Evolutionary conservation across 768 basidiomycete genomes (phyloP).

Genomic region (Rhodosporidiobolus sp.): DNA sequence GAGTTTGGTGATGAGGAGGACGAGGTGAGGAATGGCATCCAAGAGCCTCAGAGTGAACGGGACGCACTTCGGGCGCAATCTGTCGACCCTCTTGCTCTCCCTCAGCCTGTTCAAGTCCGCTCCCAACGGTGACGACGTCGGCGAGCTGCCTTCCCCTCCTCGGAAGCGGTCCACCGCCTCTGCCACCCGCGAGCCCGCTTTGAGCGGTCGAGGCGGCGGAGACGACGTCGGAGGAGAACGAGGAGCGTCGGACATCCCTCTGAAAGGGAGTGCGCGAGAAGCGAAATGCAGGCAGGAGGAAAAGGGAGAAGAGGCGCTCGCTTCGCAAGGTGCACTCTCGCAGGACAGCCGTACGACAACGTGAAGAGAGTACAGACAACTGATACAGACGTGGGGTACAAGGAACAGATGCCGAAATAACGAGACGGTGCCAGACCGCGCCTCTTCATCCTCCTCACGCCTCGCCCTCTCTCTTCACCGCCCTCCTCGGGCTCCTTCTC

Average conservation of each 20-base stretch:
- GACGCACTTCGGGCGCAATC: background rate
- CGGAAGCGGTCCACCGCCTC: background rate
- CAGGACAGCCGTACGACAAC: background rate
- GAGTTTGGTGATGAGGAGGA: no score
- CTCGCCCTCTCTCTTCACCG: background rate
- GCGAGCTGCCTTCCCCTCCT: no score
- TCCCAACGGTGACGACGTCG: background rate
- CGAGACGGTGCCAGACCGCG: no score
- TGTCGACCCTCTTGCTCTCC: background rate
- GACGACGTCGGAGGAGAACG: background rate
- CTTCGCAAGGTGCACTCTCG: background rate
- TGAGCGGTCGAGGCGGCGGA: slow-evolving; percentile 6
- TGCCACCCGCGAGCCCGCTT: background rate
- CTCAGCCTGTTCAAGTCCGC: background rate
- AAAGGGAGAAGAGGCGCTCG: background rate
- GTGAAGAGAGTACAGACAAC: background rate
- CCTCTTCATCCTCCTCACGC: background rate
- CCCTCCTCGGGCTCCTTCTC: slow-evolving; percentile 15
- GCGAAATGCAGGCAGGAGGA: background rate
- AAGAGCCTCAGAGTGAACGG: no score
- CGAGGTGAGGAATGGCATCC: no score
- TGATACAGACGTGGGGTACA: background rate
- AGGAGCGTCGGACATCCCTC: background rate
- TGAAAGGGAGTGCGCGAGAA: background rate
- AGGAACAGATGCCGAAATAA: background rate